A percentile compares a stretch with the other conserved stretches of the same genome.
phyloP scores from a whole-genome alignment of 202 grass and related monocot genomes.

The Saccharum hybrid region DNA sequence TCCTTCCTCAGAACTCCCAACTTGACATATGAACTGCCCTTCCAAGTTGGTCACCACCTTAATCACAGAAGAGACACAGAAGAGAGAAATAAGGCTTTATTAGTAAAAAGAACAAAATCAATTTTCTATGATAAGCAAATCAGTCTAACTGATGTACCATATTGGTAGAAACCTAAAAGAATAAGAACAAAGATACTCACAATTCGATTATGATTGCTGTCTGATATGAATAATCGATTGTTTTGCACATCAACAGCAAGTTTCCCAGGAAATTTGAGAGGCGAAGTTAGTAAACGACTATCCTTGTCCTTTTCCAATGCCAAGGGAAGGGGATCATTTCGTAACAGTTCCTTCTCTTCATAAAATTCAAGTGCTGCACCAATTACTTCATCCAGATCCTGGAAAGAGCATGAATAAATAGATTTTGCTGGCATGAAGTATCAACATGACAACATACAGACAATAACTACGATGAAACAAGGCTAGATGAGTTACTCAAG shows the following conservation, averaged over 20 bases:
- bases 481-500: not conserved
- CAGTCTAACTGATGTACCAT: conserved; percentile 20
- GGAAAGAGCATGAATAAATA: conserved; percentile 43
- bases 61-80: conserved; percentile 49
- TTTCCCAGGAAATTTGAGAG: conserved; percentile 95
- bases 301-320: conserved; percentile 91
- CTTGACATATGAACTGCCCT: conserved; percentile 85
- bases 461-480: conserved; percentile 31
- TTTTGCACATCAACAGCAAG: conserved; percentile 84
- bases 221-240: conserved; percentile 95
- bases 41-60: conserved; percentile 86
- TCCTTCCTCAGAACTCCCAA: conserved; percentile 89
- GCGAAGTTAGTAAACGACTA: conserved; percentile 73
- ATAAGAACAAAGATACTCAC: conserved; percentile 58
- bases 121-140: conserved; percentile 33
- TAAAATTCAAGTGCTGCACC: conserved; percentile 92
- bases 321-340: conserved; percentile 73
- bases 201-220: conserved; percentile 97
- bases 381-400: conserved; percentile 95
- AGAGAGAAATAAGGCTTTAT: conserved; percentile 36
- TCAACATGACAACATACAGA: conserved; percentile 13
- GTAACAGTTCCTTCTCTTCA: conserved; percentile 74
- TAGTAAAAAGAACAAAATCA: conserved; percentile 26
- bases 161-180: conserved; percentile 19
- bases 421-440: not conserved